phyloP scores from a whole-genome alignment of 1,139 yeast species.

The Sugiyamaella castrensis region DNA sequence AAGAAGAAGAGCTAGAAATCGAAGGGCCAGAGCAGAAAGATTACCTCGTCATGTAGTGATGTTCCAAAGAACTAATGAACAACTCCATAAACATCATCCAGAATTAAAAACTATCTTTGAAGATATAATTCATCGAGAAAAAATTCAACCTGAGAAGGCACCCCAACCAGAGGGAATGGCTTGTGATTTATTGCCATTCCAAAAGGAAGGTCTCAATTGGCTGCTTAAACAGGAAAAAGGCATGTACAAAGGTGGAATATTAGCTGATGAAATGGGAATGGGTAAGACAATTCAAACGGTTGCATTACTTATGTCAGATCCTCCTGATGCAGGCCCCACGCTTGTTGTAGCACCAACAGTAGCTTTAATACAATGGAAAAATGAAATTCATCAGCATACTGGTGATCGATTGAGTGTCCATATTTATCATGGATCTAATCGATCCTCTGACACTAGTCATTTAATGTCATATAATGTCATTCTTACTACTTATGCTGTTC shows the following conservation, averaged over 20 bases:
- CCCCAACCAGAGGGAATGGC: constrained; percentile 79
- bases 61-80: constrained; percentile 44
- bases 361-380: constrained; percentile 96
- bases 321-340: constrained; percentile 56
- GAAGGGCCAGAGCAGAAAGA: constrained; percentile 9
- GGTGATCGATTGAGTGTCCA: constrained; percentile 62
- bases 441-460: constrained; percentile 53
- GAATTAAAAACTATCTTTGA: constrained; percentile 70
- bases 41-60: constrained; percentile 12
- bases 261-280: constrained; percentile 99
- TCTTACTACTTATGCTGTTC: constrained; percentile 84
- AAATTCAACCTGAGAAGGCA: constrained; percentile 56
- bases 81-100: constrained; percentile 72
- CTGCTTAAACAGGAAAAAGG: constrained; percentile 75
- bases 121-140: constrained; percentile 50
- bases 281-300: constrained; percentile 97
- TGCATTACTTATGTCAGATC: constrained; percentile 73
- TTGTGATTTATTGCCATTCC: constrained; percentile 78
- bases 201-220: constrained; percentile 92
- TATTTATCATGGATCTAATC: constrained; percentile 80
- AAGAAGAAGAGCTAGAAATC: constrained; percentile 9
- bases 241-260: constrained; percentile 81
- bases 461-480: constrained; percentile 72
- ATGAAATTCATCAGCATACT: constrained; percentile 85
- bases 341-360: constrained; percentile 96